Conservation (phyloP, 2,329 filamentous ascomycete genomes). For the Botrytis aclada region DNA sequence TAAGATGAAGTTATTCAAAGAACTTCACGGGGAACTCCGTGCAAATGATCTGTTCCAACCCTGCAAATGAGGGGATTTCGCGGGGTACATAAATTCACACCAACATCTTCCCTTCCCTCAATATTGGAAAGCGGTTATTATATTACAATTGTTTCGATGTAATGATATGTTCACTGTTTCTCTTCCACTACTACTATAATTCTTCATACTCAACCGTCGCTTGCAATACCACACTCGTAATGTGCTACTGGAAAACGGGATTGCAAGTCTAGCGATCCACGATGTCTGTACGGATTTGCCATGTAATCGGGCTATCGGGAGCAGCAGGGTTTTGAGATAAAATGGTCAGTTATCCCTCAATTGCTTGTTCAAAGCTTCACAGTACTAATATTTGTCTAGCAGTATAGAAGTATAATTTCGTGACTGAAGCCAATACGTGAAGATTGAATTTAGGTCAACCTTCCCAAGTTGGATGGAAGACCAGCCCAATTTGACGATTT, state of each 20-base stretch:
- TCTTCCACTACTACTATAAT: neutral
- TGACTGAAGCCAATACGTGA: neutral
- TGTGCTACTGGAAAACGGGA: neutral
- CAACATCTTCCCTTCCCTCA: neutral
- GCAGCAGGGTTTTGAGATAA: neutral
- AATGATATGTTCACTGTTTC: neutral
- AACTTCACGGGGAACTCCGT: neutral
- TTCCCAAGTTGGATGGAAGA: neutral
- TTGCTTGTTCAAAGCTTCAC: neutral
- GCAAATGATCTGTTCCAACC: neutral
- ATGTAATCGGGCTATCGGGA: neutral
- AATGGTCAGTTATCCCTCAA: fast-evolving
- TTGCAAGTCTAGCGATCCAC: neutral
- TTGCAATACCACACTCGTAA: neutral
- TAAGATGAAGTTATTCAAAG: neutral
- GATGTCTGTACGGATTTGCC: neutral
- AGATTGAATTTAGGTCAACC: neutral
- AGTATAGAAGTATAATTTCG: neutral
- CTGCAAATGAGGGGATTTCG: too few relatives aligned
- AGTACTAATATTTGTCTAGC: neutral
- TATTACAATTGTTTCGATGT: neutral
- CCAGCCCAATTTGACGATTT: neutral
- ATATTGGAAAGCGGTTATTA: neutral
- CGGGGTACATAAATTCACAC: neutral
- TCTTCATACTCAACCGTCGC: neutral